A percentile compares a stretch with the other conserved stretches of the same genome.
phyloP scores from a whole-genome alignment of 2,329 filamentous ascomycete species.

The Pseudocercospora ulei region DNA sequence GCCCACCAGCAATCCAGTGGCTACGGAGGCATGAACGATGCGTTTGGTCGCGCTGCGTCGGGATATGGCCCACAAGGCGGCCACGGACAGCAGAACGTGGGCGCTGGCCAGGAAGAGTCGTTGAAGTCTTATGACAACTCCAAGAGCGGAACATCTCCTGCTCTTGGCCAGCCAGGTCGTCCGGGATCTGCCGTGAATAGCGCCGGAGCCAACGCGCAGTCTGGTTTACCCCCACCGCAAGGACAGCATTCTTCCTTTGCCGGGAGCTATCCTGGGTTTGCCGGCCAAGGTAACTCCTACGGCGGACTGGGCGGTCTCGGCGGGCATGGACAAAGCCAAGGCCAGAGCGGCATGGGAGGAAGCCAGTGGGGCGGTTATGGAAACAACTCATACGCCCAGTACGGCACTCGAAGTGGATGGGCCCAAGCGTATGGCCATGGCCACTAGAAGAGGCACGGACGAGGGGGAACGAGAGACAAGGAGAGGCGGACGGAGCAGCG shows the following conservation, averaged over 20 bases:
- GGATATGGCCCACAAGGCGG: constrained; percentile 47
- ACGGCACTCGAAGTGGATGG: constrained; percentile 30
- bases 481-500: no score
- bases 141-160: constrained; percentile 49
- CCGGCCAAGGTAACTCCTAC: constrained; percentile 43
- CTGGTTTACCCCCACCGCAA: constrained; percentile 44
- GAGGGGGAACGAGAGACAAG: no score
- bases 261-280: constrained; percentile 46
- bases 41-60: constrained; percentile 51
- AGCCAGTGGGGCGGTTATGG: constrained; percentile 33
- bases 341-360: constrained; percentile 37
- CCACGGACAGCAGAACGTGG: constrained; percentile 43
- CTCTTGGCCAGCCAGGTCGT: constrained; percentile 52
- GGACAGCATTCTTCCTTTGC: constrained; percentile 50
- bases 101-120: constrained; percentile 42
- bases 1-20: constrained; percentile 47
- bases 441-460: constrained; percentile 22
- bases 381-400: constrained; percentile 31
- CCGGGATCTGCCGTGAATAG: constrained; percentile 55
- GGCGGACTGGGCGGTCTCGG: constrained; percentile 46
- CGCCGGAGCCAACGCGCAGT: constrained; percentile 44
- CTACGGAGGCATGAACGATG: constrained; percentile 48
- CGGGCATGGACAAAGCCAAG: constrained; percentile 38
- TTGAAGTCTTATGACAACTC: constrained; percentile 51
- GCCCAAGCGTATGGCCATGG: constrained; percentile 31